Base-by-base conservation (phyloP, 2,329 filamentous ascomycete genomes). In the Cytospora piceae region DNA sequence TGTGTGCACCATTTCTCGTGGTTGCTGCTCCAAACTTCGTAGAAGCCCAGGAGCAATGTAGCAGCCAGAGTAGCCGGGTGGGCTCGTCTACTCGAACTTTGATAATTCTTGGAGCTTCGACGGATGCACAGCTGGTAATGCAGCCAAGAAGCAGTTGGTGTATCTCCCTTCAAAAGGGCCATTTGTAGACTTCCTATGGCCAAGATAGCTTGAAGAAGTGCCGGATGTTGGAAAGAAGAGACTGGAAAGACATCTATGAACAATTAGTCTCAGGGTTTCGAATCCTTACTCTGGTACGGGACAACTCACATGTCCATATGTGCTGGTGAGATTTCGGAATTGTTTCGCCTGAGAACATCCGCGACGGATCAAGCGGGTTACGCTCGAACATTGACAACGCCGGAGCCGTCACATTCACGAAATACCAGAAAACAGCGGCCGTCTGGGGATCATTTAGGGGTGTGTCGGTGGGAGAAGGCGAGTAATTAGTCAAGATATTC, bases 1-100 rank as follows among this genome's bases (percentile, higher is more conserved):
- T 98, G 95, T 68, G 91, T 94, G 73, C 92, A 95, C 95, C 95
- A 99, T 75, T 97, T 97, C 63, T 90, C 88, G 72, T 98, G 94
- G 70, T 99, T 94, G 27, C 93, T 94, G 42, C 90, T 91, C 89
- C 94, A 95, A 22, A 97, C 92, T 75, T 98, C 95, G 73, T 96
- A 98, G 75, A 93, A 98, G 0, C 89, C 92, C 9, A 99, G 83
- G 9, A 98, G 80, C 42, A 97, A 81, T 0, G 92, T 93, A 2
- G 94, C 93, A 9, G 94, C 94, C n/a, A 98, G 80, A 0, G 93
- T 97, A 1, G 92, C 88, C 11, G 92, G 86, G 64, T 93, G 88
- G 11, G 89, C 87, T 61, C 93, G 87, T 71, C 88, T 87, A 55
- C 82, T 83, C 0, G 87, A 82, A 31, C 91, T 85, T 56, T 87